These are phyloP conservation scores for Umbelopsis sp. DNA, from an alignment of 371 early-diverging fungal genomes.

Conservation along the genomic window DNA sequence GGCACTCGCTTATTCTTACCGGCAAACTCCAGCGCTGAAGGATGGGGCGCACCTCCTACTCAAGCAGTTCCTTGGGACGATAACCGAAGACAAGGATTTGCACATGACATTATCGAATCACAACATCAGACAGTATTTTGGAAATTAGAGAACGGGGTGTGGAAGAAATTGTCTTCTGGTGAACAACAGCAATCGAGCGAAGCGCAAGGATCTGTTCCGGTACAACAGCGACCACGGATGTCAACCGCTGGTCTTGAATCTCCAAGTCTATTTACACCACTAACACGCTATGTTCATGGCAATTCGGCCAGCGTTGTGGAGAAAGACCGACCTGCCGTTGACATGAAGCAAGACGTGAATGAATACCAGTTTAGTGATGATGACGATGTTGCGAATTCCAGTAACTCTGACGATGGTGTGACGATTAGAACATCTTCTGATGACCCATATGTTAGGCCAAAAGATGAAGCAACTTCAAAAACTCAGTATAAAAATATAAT, in stretches of 20 bases:
- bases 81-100: conserved; percentile 39
- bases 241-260: neutral
- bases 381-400: conserved; percentile 24
- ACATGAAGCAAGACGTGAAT: neutral
- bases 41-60: conserved; percentile 39
- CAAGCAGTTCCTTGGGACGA: conserved; percentile 41
- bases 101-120: conserved; percentile 36
- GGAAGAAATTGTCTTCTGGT: conserved; percentile 25
- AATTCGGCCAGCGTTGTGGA: neutral
- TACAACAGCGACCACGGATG: neutral
- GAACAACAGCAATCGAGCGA: neutral
- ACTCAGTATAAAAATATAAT: neutral
- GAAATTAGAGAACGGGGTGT: conserved; percentile 24
- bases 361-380: conserved; percentile 20
- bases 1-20: conserved; percentile 2
- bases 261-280: neutral
- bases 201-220: neutral
- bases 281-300: neutral
- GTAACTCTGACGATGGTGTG: conserved; percentile 29
- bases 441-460: neutral
- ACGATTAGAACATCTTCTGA: conserved; percentile 26
- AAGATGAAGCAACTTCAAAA: neutral
- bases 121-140: conserved; percentile 44
- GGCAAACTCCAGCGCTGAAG: conserved; percentile 22
- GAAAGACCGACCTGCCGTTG: neutral